Evolutionary conservation across 176 grass and related monocot species (phyloP).

Genomic region (Oropetium thomaeum): DNA sequence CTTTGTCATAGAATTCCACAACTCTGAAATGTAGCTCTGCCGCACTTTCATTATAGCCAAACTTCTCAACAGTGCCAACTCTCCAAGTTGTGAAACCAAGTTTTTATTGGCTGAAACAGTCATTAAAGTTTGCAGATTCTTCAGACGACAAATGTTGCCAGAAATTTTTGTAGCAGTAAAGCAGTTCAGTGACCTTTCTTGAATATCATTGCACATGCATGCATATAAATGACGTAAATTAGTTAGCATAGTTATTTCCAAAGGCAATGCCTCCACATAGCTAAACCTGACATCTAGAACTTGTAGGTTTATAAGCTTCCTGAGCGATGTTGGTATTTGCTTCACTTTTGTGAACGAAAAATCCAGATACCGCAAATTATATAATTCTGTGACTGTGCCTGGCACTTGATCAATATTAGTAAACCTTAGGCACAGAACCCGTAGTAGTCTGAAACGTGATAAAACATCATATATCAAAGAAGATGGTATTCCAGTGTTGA

Average conservation of each 20-base stretch:
- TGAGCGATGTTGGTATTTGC: slow-evolving; percentile 32
- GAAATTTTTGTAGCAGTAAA: slow-evolving; percentile 1
- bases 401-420: slow-evolving; percentile 40
- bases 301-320: slow-evolving; percentile 46
- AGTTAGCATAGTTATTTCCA: slow-evolving; percentile 34
- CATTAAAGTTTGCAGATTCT: slow-evolving; percentile 31
- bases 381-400: slow-evolving; percentile 17
- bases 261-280: slow-evolving; percentile 26
- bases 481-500: slow-evolving; percentile 1
- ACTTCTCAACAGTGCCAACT: slow-evolving; percentile 30
- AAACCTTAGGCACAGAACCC: slow-evolving; percentile 32
- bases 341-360: slow-evolving; percentile 23
- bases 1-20: slow-evolving; percentile 33
- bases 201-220: not conserved
- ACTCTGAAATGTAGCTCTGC: slow-evolving; percentile 13
- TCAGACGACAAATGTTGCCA: slow-evolving; percentile 16
- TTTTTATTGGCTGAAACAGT: slow-evolving; percentile 28
- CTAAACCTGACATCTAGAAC: slow-evolving; percentile 31
- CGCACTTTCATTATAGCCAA: slow-evolving; percentile 27
- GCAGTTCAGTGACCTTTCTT: slow-evolving; percentile 25
- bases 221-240: slow-evolving; percentile 44
- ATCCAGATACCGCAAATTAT: slow-evolving; percentile 46
- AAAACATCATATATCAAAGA: slow-evolving; percentile 33
- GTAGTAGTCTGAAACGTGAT: slow-evolving; percentile 44
- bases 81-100: slow-evolving; percentile 30